Percentiles rank a stretch among this genome's conserved stretches.
Evolutionary conservation across 257 asterid species (phyloP).

Genomic region (Lithospermum erythrorhizon): DNA sequence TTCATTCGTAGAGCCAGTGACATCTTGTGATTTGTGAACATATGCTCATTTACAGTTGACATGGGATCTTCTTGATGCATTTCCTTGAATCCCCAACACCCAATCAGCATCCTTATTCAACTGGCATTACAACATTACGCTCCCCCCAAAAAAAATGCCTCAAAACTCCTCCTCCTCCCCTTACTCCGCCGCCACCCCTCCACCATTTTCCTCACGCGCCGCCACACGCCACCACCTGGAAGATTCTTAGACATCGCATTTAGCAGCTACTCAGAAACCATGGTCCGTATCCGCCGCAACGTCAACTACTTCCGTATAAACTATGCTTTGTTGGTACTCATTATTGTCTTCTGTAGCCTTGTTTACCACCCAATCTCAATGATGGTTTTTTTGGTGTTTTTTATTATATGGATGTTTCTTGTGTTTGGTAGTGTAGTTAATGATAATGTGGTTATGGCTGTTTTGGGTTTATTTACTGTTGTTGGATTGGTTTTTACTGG

Average conservation of each 20-base stretch:
- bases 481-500: conserved; percentile 50
- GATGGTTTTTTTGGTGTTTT: conserved; percentile 50
- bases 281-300: conserved; percentile 56
- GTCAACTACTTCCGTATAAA: conserved; percentile 66
- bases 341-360: conserved; percentile 62
- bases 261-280: conserved; percentile 45
- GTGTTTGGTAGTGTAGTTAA: conserved; percentile 44
- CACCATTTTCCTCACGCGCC: conserved; percentile 43
- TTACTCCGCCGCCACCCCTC: conserved; percentile 28
- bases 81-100: no score
- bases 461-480: conserved; percentile 51
- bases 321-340: conserved; percentile 50
- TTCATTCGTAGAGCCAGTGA: no score
- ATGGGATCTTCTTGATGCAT: no score
- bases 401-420: conserved; percentile 42
- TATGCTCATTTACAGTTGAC: no score
- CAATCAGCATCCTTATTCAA: no score
- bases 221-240: no score
- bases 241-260: conserved; percentile 33
- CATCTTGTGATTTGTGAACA: no score
- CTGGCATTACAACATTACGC: no score
- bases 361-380: conserved; percentile 74
- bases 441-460: conserved; percentile 49
- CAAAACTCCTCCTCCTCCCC: conserved; percentile 11
- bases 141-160: conserved; percentile 7